These are phyloP conservation scores for Elsinoe necatrix DNA, from an alignment of 2,329 filamentous ascomycete genomes.

Conservation along the genomic window DNA sequence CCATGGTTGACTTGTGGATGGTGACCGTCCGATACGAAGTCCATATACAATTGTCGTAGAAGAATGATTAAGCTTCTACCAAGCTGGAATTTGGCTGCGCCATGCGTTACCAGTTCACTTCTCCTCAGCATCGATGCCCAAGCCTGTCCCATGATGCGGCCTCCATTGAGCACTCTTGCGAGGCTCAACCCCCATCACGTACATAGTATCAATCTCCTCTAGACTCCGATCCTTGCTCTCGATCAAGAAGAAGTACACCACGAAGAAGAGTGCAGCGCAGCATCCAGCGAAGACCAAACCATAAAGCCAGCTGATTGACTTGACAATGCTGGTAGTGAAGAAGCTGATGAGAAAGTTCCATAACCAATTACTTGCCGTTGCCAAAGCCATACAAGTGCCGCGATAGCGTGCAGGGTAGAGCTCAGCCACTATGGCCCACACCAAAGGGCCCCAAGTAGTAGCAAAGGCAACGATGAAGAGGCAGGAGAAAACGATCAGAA, in stretches of 20 bases:
- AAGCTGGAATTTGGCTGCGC: too few relatives aligned
- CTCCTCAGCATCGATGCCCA: neutral
- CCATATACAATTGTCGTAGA: too few relatives aligned
- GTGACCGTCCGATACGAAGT: too few relatives aligned
- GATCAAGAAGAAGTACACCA: conserved; percentile 35
- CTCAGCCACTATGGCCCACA: conserved; percentile 31
- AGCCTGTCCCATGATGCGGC: neutral
- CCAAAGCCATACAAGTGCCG: conserved; percentile 38
- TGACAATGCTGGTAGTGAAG: conserved; percentile 32
- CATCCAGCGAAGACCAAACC: conserved; percentile 35
- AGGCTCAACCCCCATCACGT: conserved; percentile 22
- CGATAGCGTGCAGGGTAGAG: conserved; percentile 33
- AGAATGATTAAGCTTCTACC: too few relatives aligned
- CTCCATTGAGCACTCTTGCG: conserved; percentile 25
- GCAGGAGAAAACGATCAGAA: conserved; percentile 32
- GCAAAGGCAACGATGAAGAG: conserved; percentile 31
- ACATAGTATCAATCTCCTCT: conserved; percentile 25
- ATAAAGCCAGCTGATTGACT: conserved; percentile 33
- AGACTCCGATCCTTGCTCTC: conserved; percentile 32
- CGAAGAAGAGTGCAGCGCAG: conserved; percentile 27
- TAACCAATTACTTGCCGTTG: conserved; percentile 38
- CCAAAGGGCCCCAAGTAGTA: conserved; percentile 30
- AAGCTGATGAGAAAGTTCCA: conserved; percentile 37
- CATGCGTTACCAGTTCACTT: too few relatives aligned
- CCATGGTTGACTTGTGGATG: too few relatives aligned